Conservation (phyloP, 2,329 filamentous ascomycete genomes). For the Ceratocystis alfenasii region DNA sequence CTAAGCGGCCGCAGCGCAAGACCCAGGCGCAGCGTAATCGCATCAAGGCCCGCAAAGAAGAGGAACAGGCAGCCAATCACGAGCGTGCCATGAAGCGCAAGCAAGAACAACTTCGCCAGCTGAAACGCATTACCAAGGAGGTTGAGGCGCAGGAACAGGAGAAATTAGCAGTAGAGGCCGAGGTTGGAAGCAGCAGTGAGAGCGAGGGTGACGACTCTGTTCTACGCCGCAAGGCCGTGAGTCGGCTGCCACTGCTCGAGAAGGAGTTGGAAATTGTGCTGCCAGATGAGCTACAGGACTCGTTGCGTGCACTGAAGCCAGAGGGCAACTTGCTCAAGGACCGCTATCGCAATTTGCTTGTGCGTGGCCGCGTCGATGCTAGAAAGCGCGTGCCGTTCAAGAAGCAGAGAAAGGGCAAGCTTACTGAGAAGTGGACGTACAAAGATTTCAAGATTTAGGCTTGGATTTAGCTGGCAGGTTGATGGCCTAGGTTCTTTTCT, state of each 20-base stretch:
- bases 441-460: conserved; percentile 61
- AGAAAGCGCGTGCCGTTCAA: conserved; percentile 66
- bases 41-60: conserved; percentile 76
- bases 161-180: conserved; percentile 31
- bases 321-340: conserved; percentile 94
- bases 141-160: conserved; percentile 46
- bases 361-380: conserved; percentile 80
- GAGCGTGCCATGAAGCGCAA: conserved; percentile 63
- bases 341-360: conserved; percentile 74
- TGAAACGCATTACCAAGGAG: conserved; percentile 58
- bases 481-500: background rate
- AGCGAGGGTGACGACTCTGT: conserved; percentile 50
- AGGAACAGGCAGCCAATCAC: conserved; percentile 64
- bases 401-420: conserved; percentile 68
- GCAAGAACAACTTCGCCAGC: conserved; percentile 56
- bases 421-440: conserved; percentile 93
- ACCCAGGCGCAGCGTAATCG: conserved; percentile 78
- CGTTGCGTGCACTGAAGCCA: conserved; percentile 70
- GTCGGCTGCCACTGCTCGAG: conserved; percentile 55
- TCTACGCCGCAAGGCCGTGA: conserved; percentile 60
- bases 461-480: background rate
- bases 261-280: conserved; percentile 70
- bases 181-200: conserved; percentile 34
- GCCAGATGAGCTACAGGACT: conserved; percentile 71
- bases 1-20: conserved; percentile 71